Conservation (phyloP, 169 alveolate genomes). For the Pseudocohnilembus persalinus region DNA sequence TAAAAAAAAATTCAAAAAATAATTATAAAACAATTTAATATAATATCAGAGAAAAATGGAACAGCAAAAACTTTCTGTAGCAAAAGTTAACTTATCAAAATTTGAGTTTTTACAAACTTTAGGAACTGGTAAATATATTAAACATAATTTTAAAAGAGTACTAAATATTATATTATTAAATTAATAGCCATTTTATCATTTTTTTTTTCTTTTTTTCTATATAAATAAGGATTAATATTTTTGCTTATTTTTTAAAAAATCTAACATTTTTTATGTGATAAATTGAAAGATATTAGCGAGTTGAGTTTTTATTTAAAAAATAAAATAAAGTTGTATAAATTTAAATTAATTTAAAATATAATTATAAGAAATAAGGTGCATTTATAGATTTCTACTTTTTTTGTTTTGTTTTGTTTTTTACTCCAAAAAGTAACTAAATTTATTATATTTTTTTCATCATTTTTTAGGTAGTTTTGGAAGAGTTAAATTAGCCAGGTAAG, state of each 20-base stretch:
- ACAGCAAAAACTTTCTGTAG: conserved; percentile 20
- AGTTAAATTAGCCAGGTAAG: conserved; percentile 55
- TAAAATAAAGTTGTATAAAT: not conserved
- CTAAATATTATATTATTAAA: too few species aligned
- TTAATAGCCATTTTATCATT: not conserved
- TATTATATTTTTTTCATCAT: too few species aligned
- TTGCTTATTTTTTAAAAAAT: not conserved
- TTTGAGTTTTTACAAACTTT: conserved; percentile 65
- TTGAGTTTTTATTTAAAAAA: not conserved
- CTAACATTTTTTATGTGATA: not conserved
- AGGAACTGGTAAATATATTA: conserved; percentile 63
- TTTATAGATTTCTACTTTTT: not conserved
- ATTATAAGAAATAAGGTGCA: not conserved
- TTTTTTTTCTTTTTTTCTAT: not conserved
- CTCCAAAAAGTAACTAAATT: too few species aligned
- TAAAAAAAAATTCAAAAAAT: conserved; percentile 7
- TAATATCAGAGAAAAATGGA: conserved; percentile 14
- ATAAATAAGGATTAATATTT: not conserved
- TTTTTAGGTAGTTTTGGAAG: conserved; percentile 61
- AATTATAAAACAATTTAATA: conserved; percentile 8
- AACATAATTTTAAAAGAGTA: too few species aligned
- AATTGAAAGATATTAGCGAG: not conserved
- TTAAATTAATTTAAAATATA: too few species aligned
- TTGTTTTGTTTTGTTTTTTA: too few species aligned
- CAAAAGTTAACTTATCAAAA: conserved; percentile 54